These are phyloP conservation scores for Colletotrichum camelliae DNA, from an alignment of 2,329 filamentous ascomycete genomes.

Conservation along the genomic window DNA sequence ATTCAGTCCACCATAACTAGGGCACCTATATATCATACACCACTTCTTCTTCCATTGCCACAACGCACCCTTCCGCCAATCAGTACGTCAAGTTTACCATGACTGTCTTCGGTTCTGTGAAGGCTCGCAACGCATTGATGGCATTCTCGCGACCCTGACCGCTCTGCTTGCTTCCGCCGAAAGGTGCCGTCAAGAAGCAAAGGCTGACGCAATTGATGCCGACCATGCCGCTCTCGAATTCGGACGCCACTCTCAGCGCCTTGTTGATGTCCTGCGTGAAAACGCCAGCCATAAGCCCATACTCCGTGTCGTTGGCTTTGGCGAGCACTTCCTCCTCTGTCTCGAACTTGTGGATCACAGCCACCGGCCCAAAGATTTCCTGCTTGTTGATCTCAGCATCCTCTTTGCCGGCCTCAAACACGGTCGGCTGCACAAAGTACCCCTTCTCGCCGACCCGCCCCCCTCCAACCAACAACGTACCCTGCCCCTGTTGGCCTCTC, in stretches of 20 bases:
- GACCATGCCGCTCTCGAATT: constrained; percentile 72
- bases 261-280: constrained; percentile 70
- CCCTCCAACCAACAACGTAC: constrained; percentile 41
- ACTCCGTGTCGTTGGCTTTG: constrained; percentile 61
- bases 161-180: constrained; percentile 56
- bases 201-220: constrained; percentile 64
- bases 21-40: background rate
- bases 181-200: constrained; percentile 45
- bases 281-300: constrained; percentile 48
- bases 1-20: background rate
- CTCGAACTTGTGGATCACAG: constrained; percentile 59
- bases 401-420: constrained; percentile 48
- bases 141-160: constrained; percentile 55
- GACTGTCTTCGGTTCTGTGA: constrained; percentile 56
- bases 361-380: constrained; percentile 65
- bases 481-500: constrained; percentile 38
- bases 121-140: constrained; percentile 50
- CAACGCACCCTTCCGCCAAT: background rate
- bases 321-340: constrained; percentile 59
- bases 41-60: background rate
- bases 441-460: constrained; percentile 44
- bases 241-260: constrained; percentile 58
- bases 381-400: constrained; percentile 53
- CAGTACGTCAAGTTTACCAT: constrained; percentile 45
- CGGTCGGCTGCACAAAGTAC: constrained; percentile 50